phyloP scores from a whole-genome alignment of 768 basidiomycete genomes.

The Gyrodon lividus region DNA sequence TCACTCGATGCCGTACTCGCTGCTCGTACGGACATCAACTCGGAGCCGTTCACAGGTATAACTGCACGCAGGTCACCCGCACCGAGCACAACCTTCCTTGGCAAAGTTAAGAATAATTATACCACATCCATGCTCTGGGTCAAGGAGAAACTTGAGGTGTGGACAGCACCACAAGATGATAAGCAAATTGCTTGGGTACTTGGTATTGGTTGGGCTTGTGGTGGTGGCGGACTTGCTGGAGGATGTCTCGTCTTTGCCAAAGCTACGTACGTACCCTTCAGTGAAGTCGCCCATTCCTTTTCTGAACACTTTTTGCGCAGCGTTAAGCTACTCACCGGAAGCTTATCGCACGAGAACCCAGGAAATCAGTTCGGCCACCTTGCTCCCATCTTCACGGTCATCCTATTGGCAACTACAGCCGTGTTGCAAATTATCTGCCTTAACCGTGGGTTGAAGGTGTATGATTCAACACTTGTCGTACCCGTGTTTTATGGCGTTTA shows the following conservation, averaged over 20 bases:
- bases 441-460: slow-evolving; percentile 85
- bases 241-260: slow-evolving; percentile 84
- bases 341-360: slow-evolving; percentile 73
- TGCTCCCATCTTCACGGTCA: slow-evolving; percentile 74
- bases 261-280: slow-evolving; percentile 27
- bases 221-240: slow-evolving; percentile 88
- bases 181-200: slow-evolving; percentile 85
- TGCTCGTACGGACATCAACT: slow-evolving; percentile 67
- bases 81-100: slow-evolving; percentile 26
- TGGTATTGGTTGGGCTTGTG: slow-evolving; percentile 93
- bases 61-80: slow-evolving; percentile 26
- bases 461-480: slow-evolving; percentile 88
- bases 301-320: slow-evolving; percentile 34
- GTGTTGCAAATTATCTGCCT: slow-evolving; percentile 90
- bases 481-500: slow-evolving; percentile 95
- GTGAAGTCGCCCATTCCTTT: not conserved
- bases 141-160: slow-evolving; percentile 62
- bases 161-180: slow-evolving; percentile 81
- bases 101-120: slow-evolving; percentile 42
- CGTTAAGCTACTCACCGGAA: slow-evolving; percentile 78
- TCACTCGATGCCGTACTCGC: slow-evolving; percentile 73
- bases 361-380: slow-evolving; percentile 87
- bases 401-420: slow-evolving; percentile 64
- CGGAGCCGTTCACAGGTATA: slow-evolving; percentile 50
- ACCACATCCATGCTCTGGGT: slow-evolving; percentile 49